Conservation (phyloP, 805 yeast species). For the Candida nonsorbophila region DNA sequence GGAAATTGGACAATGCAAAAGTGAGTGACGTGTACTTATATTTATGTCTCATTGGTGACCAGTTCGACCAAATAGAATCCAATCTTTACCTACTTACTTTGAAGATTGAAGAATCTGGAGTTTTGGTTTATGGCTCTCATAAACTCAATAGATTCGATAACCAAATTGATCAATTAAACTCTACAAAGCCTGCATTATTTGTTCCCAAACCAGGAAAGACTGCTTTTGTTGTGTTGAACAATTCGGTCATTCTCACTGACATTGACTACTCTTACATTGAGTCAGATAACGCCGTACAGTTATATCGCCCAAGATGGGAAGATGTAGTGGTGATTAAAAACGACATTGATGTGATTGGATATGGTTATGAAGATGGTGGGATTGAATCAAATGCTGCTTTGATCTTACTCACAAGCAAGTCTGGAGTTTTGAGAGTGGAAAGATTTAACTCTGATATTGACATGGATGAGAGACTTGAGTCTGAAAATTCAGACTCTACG, state of each 20-base stretch:
- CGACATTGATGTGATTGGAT: constrained; percentile 51
- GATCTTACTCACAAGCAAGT: constrained; percentile 41
- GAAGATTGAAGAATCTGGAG: constrained; percentile 45
- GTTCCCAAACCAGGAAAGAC: constrained; percentile 56
- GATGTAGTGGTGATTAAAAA: constrained; percentile 61
- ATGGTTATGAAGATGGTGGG: constrained; percentile 45
- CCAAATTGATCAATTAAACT: background rate
- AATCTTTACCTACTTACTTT: constrained; percentile 49
- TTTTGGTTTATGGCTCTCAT: constrained; percentile 59
- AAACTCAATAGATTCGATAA: constrained; percentile 44
- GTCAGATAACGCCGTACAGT: constrained; percentile 13
- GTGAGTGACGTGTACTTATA: constrained; percentile 37
- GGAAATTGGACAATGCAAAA: constrained; percentile 29
- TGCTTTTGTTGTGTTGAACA: constrained; percentile 55
- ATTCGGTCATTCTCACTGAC: constrained; percentile 64
- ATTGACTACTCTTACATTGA: constrained; percentile 33
- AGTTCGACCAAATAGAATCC: constrained; percentile 12
- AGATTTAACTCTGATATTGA: constrained; percentile 22
- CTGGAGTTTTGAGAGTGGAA: constrained; percentile 62
- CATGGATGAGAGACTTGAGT: constrained; percentile 10
- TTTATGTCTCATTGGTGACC: constrained; percentile 17
- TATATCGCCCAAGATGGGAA: constrained; percentile 65
- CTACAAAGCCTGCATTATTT: constrained; percentile 40
- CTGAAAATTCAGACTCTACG: constrained; percentile 12
- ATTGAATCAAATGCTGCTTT: constrained; percentile 39